phyloP scores from a whole-genome alignment of 2,329 filamentous ascomycete species.

The Xylariales sp. region DNA sequence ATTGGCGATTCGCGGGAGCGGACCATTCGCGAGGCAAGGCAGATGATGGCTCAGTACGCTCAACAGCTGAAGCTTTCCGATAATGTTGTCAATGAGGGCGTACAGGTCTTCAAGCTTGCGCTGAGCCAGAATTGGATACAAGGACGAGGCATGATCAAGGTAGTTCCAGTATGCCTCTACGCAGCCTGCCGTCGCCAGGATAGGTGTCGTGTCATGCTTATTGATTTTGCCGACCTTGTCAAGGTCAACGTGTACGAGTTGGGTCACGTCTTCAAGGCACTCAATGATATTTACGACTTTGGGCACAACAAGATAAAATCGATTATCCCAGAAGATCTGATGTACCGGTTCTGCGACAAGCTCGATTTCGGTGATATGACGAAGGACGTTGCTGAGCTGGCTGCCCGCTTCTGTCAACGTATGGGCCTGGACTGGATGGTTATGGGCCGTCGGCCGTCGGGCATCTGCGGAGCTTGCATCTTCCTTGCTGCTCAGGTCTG shows the following conservation, averaged over 20 bases:
- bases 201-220: conserved; percentile 84
- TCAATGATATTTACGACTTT: conserved; percentile 68
- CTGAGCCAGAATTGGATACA: conserved; percentile 75
- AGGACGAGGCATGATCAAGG: conserved; percentile 78
- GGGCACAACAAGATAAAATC: conserved; percentile 56
- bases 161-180: conserved; percentile 89
- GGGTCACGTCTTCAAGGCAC: conserved; percentile 82
- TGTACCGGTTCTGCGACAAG: conserved; percentile 84
- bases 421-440: conserved; percentile 99
- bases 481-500: conserved; percentile 97
- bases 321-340: conserved; percentile 83
- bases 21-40: conserved; percentile 53
- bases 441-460: conserved; percentile 86
- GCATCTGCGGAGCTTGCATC: conserved; percentile 89
- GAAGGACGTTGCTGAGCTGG: conserved; percentile 81
- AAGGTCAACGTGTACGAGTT: conserved; percentile 89
- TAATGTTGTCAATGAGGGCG: conserved; percentile 59
- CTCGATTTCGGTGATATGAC: conserved; percentile 85
- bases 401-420: conserved; percentile 78
- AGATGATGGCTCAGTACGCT: conserved; percentile 59
- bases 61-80: conserved; percentile 57
- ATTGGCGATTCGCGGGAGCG: conserved; percentile 53
- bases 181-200: conserved; percentile 76
- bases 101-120: conserved; percentile 73
- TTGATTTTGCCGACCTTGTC: conserved; percentile 84